Percentiles rank a stretch among this genome's conserved stretches.
These are phyloP conservation scores for Pyricularia pennisetigena DNA, from an alignment of 2,329 filamentous ascomycete species.

Conservation along the genomic window DNA sequence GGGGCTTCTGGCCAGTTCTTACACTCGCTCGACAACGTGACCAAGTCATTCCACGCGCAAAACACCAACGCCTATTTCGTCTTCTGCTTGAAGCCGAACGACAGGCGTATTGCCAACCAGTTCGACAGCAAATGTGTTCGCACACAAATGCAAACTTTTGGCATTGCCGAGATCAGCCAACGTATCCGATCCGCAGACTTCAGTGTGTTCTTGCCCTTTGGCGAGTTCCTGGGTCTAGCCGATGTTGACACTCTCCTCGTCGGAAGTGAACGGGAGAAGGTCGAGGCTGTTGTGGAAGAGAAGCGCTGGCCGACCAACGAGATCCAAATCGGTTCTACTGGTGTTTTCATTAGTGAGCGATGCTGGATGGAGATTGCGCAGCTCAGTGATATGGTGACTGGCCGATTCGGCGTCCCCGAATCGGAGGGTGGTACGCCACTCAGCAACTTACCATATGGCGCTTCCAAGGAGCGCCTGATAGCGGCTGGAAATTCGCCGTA, in stretches of 20 bases:
- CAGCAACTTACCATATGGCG: slow-evolving; percentile 45
- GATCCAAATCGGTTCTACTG: slow-evolving; percentile 80
- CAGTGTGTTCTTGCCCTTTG: slow-evolving; percentile 89
- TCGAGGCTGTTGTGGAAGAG: slow-evolving; percentile 82
- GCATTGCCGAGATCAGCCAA: slow-evolving; percentile 94
- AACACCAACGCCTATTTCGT: slow-evolving; percentile 93
- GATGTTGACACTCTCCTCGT: slow-evolving; percentile 79
- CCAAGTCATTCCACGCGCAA: slow-evolving; percentile 69
- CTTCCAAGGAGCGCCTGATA: slow-evolving; percentile 50
- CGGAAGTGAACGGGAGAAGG: slow-evolving; percentile 86
- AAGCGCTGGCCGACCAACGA: slow-evolving; percentile 90
- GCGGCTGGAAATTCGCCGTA: slow-evolving; percentile 26
- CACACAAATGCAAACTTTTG: slow-evolving; percentile 87
- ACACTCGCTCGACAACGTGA: slow-evolving; percentile 80
- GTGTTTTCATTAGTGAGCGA: slow-evolving; percentile 88
- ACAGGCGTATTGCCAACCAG: slow-evolving; percentile 92
- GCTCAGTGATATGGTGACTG: slow-evolving; percentile 51
- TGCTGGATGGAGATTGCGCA: slow-evolving; percentile 90
- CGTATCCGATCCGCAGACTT: slow-evolving; percentile 88
- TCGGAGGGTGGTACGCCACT: slow-evolving; percentile 52
- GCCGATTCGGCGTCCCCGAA: slow-evolving; percentile 43
- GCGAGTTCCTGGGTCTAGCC: slow-evolving; percentile 83
- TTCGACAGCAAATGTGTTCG: slow-evolving; percentile 98
- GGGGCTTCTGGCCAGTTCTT: slow-evolving; percentile 91
- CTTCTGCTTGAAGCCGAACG: slow-evolving; percentile 95